A percentile compares a stretch with the other conserved stretches of the same genome.
Evolutionary conservation across 495 filamentous ascomycete species (phyloP).

Genomic region (Echria macrotheca): DNA sequence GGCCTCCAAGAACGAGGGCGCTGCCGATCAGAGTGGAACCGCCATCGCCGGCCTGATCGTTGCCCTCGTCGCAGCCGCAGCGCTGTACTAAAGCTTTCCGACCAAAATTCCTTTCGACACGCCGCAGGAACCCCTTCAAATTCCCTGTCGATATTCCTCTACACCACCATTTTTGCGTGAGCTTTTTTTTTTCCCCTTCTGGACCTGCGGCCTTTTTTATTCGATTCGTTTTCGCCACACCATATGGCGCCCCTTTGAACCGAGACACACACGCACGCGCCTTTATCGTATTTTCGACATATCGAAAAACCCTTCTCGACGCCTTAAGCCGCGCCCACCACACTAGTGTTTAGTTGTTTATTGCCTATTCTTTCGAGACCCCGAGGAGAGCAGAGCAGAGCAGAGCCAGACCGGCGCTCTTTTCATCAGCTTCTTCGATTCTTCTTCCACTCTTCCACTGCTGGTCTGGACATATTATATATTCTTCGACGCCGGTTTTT

Average conservation of each 20-base stretch:
- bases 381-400: too few species aligned
- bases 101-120: neutral
- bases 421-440: too few species aligned
- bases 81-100: slow-evolving; percentile 30
- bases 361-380: too few species aligned
- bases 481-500: slow-evolving; percentile 1
- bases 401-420: too few species aligned
- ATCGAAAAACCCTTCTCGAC: too few species aligned
- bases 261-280: neutral
- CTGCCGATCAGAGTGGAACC: slow-evolving; percentile 33
- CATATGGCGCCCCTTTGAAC: neutral
- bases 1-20: slow-evolving; percentile 34
- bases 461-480: neutral
- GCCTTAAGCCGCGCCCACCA: too few species aligned
- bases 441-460: slow-evolving; percentile 1
- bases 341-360: too few species aligned
- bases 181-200: neutral
- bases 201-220: neutral
- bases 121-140: neutral
- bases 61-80: slow-evolving; percentile 42
- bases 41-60: slow-evolving; percentile 44
- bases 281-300: too few species aligned
- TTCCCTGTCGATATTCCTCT: slow-evolving; percentile 8
- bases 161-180: neutral
- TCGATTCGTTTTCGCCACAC: neutral